Base-by-base conservation (phyloP, 2,329 filamentous ascomycete genomes). In the Diaporthe sp. region DNA sequence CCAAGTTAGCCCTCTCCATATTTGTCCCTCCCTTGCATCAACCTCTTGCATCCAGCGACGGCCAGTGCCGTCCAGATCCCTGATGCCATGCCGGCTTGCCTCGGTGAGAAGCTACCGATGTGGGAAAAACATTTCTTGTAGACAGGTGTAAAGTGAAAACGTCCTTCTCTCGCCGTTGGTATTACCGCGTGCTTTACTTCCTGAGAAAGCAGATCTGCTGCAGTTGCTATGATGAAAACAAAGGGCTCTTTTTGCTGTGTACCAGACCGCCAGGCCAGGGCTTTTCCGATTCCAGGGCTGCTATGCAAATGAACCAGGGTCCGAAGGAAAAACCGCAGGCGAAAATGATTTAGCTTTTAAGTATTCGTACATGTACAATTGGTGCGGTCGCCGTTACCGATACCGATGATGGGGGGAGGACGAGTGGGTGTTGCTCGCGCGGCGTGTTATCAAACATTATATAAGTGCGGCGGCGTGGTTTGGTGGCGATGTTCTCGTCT, bases 401-500 rank as follows among this genome's bases (percentile, higher is more conserved):
- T 34, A 73, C 71, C 71, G 58, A 57, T 65, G 59, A 46, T 53
- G 37, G 58, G 39, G 39, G 10, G 25, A 12, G 42, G 61, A 46
- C 61, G 44, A 69, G 65, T 25, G 65, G 49, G n/a, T 55, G 34
- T 55, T 55, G 65, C 28, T 69, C 65, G 31, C n/a, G 39, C 57
- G 53, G 75, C 73, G 72, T 53, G 69, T 75, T 65, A 73, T 76
- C 75, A 76, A 76, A 76, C 75, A 76, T 75, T 76, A 76, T 58
- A 70, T 57, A 61, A 74, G 46, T 61, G 67, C 59, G 75, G 59
- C 57, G 28, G 51, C 44, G 59, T 74, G 61, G 22, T 69, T 25
- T 44, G 61, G 73, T 44, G 57, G 42, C 22, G 46, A 13, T 61
- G 51, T 57, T 19, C 46, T 53, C 28, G 34, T 55, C 86, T 83